Conservation (phyloP, 2,329 filamentous ascomycete genomes). For the Epichloe gansuensis region DNA sequence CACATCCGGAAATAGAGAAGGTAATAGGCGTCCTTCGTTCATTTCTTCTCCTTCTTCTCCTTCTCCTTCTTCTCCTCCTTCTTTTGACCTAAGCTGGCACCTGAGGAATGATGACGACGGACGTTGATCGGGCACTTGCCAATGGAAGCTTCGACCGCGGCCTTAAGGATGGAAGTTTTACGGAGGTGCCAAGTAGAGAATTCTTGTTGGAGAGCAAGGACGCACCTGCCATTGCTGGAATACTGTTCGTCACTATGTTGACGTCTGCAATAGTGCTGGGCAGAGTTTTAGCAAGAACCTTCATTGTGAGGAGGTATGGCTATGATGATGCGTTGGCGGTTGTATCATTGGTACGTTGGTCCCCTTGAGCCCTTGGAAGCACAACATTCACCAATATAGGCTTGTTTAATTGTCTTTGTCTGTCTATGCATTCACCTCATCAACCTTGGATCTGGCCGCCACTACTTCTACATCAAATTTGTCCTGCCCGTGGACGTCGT, state of each 20-base stretch:
- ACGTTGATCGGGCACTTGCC: slow-evolving; percentile 20
- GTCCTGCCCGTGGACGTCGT: slow-evolving; percentile 29
- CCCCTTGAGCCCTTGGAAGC: background rate
- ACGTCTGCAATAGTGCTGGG: slow-evolving; percentile 21
- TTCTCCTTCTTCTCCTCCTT: no score
- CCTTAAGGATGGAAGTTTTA: slow-evolving; percentile 19
- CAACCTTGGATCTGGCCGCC: slow-evolving; percentile 32
- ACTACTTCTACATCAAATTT: slow-evolving; percentile 33
- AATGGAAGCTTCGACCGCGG: no score
- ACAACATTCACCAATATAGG: slow-evolving; percentile 9
- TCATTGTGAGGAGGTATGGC: slow-evolving; percentile 24
- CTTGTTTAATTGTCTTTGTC: slow-evolving; percentile 29
- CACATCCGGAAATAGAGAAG: no score
- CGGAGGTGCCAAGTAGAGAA: slow-evolving; percentile 18
- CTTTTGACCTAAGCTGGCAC: background rate
- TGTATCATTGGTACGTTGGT: slow-evolving; percentile 20
- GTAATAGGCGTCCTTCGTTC: no score
- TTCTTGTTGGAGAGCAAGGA: slow-evolving; percentile 26
- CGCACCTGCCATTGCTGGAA: slow-evolving; percentile 24
- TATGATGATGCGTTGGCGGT: slow-evolving; percentile 26
- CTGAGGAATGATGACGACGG: slow-evolving; percentile 10
- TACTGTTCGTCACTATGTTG: slow-evolving; percentile 23
- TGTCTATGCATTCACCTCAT: slow-evolving; percentile 31
- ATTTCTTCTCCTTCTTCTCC: no score
- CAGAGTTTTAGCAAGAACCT: slow-evolving; percentile 22